These are phyloP conservation scores for Margaritispora aquatica DNA, from an alignment of 495 filamentous ascomycete genomes.

Conservation along the genomic window DNA sequence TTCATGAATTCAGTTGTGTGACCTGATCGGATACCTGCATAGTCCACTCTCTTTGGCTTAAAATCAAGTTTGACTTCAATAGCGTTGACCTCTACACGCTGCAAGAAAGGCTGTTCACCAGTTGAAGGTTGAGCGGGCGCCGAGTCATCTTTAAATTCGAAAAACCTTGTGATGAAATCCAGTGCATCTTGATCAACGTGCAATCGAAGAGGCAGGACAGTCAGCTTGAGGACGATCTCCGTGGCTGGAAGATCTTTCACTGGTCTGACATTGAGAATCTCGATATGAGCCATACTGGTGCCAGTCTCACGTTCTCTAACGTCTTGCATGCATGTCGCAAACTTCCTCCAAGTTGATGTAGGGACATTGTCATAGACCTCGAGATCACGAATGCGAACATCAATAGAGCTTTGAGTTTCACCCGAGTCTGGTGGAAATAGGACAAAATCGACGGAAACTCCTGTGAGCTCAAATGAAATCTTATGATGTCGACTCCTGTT, in stretches of 20 bases:
- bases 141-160: conserved; percentile 88
- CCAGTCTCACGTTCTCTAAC: conserved; percentile 76
- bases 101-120: conserved; percentile 79
- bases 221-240: conserved; percentile 83
- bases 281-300: conserved; percentile 82
- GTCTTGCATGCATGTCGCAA: conserved; percentile 88
- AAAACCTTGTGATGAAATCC: conserved; percentile 95
- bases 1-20: conserved; percentile 99
- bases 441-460: conserved; percentile 76
- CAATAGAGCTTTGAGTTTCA: conserved; percentile 81
- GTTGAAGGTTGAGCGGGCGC: conserved; percentile 41
- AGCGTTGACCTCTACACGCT: conserved; percentile 79
- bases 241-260: conserved; percentile 77
- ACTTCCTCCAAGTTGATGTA: conserved; percentile 97
- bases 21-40: conserved; percentile 90
- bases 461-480: conserved; percentile 88
- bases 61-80: conserved; percentile 86
- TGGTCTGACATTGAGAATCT: conserved; percentile 81
- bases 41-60: conserved; percentile 96
- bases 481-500: conserved; percentile 87
- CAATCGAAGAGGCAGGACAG: conserved; percentile 77
- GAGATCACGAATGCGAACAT: conserved; percentile 73
- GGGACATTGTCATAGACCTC: conserved; percentile 93
- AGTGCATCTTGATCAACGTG: conserved; percentile 98
- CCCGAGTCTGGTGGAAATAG: conserved; percentile 70